Percentiles rank a stretch among this genome's conserved stretches.
Conservation (phyloP, 1,139 yeast genomes). For the Debaryomycetaceae sp. region DNA sequence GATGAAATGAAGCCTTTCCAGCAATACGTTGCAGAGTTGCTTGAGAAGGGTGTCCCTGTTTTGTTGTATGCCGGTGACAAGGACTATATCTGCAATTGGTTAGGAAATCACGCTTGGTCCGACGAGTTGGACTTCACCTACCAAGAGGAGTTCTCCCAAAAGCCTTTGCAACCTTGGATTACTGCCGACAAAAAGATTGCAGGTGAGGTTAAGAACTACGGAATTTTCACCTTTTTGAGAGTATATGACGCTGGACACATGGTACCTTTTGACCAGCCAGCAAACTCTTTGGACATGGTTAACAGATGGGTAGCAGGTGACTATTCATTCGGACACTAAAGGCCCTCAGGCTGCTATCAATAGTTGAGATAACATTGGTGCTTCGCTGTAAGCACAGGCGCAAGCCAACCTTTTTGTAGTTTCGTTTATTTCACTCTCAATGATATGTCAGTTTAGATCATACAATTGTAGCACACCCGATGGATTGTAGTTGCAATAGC, state of each 20-base stretch:
- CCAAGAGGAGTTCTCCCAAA: slow-evolving; percentile 44
- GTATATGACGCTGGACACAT: slow-evolving; percentile 49
- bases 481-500: no score
- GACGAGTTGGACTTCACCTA: slow-evolving; percentile 66
- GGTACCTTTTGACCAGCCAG: slow-evolving; percentile 51
- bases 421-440: no score
- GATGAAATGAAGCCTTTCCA: slow-evolving; percentile 90
- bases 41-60: slow-evolving; percentile 61
- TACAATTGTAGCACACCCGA: no score
- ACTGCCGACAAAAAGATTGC: slow-evolving; percentile 35
- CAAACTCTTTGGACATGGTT: slow-evolving; percentile 43
- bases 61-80: slow-evolving; percentile 83
- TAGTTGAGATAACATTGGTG: no score
- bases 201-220: slow-evolving; percentile 46
- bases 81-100: slow-evolving; percentile 84
- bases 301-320: slow-evolving; percentile 46
- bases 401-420: no score
- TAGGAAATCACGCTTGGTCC: slow-evolving; percentile 84
- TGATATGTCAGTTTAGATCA: no score
- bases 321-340: slow-evolving; percentile 7
- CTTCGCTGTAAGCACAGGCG: no score
- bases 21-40: slow-evolving; percentile 58
- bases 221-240: slow-evolving; percentile 46
- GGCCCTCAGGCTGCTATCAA: no score
- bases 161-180: slow-evolving; percentile 38